Percentiles rank a stretch among this genome's conserved stretches.
phyloP scores from a whole-genome alignment of 805 yeast species.

The Wickerhamomyces chambardii region DNA sequence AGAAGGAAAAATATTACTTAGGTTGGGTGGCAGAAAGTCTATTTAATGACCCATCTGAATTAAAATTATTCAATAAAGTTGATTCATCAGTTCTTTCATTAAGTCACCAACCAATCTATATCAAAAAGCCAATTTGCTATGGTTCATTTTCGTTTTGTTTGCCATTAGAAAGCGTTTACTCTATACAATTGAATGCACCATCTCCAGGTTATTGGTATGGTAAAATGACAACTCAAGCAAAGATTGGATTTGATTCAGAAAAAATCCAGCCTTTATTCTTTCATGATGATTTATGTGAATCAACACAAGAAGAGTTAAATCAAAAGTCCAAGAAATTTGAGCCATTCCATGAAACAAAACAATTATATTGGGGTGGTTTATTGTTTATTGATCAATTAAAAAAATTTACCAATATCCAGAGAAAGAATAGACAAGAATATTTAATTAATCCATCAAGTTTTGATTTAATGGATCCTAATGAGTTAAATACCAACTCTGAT shows the following conservation, averaged over 20 bases:
- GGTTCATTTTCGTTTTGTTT: conserved; percentile 62
- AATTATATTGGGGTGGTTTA: conserved; percentile 87
- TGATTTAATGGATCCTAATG: conserved; percentile 28
- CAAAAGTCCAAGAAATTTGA: conserved; percentile 58
- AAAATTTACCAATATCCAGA: conserved; percentile 48
- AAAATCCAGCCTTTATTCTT: conserved; percentile 81
- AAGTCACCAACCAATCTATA: too few relatives aligned
- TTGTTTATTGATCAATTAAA: conserved; percentile 54
- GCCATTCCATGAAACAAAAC: conserved; percentile 51
- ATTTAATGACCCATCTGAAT: conserved; percentile 35
- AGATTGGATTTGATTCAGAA: conserved; percentile 34
- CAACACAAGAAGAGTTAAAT: conserved; percentile 56
- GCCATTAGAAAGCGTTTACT: conserved; percentile 51
- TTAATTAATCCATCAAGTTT: conserved; percentile 67
- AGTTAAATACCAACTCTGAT: conserved; percentile 12
- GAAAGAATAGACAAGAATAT: conserved; percentile 57
- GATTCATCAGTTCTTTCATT: too few relatives aligned
- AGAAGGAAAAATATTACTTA: conserved; percentile 48
- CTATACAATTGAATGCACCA: conserved; percentile 79
- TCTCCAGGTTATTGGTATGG: conserved; percentile 91
- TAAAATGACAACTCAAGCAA: conserved; percentile 66
- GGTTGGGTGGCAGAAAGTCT: conserved; percentile 63
- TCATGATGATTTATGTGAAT: conserved; percentile 83
- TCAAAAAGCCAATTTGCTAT: conserved; percentile 34
- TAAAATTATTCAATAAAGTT: conserved; percentile 34